These are phyloP conservation scores for Murraya koenigii DNA, from an alignment of 345 rosid species.

Conservation along the genomic window DNA sequence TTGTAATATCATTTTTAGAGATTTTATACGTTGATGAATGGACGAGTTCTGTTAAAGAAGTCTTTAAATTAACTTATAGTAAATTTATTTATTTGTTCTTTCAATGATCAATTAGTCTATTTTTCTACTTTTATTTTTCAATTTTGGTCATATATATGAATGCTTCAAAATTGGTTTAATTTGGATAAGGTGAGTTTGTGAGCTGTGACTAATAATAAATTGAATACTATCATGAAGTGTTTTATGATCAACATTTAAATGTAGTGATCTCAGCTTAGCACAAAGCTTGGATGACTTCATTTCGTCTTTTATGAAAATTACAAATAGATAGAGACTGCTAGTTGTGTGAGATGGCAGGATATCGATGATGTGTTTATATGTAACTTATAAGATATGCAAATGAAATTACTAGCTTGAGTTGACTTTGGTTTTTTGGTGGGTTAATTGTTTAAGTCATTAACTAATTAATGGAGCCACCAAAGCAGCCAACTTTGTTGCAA, in stretches of 20 bases:
- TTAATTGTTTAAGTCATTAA: not conserved
- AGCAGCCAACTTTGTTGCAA: not conserved
- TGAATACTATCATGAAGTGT: not conserved
- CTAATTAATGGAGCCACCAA: not conserved
- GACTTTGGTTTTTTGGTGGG: slow-evolving; percentile 1
- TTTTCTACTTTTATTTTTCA: too few relatives aligned
- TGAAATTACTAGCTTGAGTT: not conserved
- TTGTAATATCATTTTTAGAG: too few relatives aligned
- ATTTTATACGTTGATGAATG: too few relatives aligned
- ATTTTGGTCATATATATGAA: too few relatives aligned
- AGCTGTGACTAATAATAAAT: not conserved
- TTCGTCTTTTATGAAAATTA: too few relatives aligned
- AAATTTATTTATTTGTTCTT: too few relatives aligned
- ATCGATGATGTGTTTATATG: not conserved
- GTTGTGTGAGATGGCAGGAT: not conserved
- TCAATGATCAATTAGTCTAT: too few relatives aligned
- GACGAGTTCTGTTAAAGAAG: too few relatives aligned
- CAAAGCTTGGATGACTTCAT: not conserved
- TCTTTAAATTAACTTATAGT: too few relatives aligned
- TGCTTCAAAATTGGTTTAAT: not conserved
- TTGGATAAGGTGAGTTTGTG: not conserved
- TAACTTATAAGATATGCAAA: not conserved
- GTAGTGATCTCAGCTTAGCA: not conserved
- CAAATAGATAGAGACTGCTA: not conserved
- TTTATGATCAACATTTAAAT: not conserved